Conservation (phyloP, 257 asterid species). For the Scutellaria minor region DNA sequence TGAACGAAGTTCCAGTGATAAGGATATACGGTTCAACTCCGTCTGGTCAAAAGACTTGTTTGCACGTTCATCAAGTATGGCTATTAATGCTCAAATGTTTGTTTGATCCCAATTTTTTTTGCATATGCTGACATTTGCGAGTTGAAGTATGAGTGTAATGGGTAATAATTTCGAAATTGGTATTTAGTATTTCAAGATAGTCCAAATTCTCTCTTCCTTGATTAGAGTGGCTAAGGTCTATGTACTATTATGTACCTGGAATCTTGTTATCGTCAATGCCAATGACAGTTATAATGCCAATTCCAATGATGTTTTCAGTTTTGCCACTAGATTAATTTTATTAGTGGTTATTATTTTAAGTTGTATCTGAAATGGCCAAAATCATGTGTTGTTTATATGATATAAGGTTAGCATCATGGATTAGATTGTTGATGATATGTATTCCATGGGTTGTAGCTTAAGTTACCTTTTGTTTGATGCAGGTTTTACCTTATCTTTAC, state of each 20-base stretch:
- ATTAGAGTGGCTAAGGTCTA: neutral
- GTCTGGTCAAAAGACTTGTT: slow-evolving; percentile 92
- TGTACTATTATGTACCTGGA: neutral
- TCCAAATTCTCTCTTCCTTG: neutral
- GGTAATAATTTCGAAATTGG: slow-evolving; percentile 11
- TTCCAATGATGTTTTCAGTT: slow-evolving; percentile 15
- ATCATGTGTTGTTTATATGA: slow-evolving; percentile 8
- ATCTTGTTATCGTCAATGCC: neutral
- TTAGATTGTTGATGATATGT: slow-evolving; percentile 24
- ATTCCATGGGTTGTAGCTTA: slow-evolving; percentile 23
- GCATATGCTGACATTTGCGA: neutral
- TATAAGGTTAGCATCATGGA: slow-evolving; percentile 17
- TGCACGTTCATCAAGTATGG: slow-evolving; percentile 88
- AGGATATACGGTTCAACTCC: slow-evolving; percentile 90
- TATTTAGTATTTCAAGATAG: slow-evolving; percentile 1
- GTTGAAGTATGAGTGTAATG: neutral
- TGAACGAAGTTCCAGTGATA: slow-evolving; percentile 87
- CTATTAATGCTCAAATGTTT: neutral
- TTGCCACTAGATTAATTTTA: slow-evolving; percentile 11
- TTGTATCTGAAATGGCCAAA: neutral
- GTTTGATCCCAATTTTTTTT: neutral
- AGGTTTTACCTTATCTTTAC: slow-evolving; percentile 88
- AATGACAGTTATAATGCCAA: neutral
- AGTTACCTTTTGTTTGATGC: slow-evolving; percentile 35
- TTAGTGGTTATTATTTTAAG: slow-evolving; percentile 3